A percentile compares a stretch with the other conserved stretches of the same genome.
These are phyloP conservation scores for Lycium ferocissimum DNA, from an alignment of 257 asterid species.

Conservation along the genomic window DNA sequence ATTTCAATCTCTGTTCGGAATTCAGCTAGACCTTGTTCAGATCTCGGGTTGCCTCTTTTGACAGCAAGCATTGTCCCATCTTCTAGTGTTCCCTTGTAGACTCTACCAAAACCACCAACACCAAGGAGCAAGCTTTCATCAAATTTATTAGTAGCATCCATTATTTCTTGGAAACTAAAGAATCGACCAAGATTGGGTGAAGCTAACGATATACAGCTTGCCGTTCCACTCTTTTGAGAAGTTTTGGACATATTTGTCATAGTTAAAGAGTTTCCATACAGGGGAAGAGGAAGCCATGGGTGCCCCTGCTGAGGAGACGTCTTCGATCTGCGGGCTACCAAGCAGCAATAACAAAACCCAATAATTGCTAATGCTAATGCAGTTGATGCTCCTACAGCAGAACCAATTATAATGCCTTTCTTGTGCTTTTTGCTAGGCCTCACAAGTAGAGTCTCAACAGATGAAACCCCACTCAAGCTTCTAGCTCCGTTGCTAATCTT, in stretches of 20 bases:
- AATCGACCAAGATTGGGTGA: slow-evolving; percentile 68
- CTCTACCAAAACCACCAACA: slow-evolving; percentile 85
- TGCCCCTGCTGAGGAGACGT: slow-evolving; percentile 53
- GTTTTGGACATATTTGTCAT: slow-evolving; percentile 63
- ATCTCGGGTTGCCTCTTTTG: slow-evolving; percentile 79
- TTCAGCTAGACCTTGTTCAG: slow-evolving; percentile 83
- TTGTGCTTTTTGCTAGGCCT: slow-evolving; percentile 49
- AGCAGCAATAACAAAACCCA: slow-evolving; percentile 61
- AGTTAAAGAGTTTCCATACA: slow-evolving; percentile 69
- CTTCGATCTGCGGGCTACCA: slow-evolving; percentile 55
- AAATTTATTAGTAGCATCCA: slow-evolving; percentile 71
- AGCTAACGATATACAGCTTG: slow-evolving; percentile 67
- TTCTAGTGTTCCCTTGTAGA: slow-evolving; percentile 70
- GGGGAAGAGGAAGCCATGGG: slow-evolving; percentile 69
- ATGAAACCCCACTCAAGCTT: slow-evolving; percentile 62
- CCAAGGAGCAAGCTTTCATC: slow-evolving; percentile 74
- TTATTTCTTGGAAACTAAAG: slow-evolving; percentile 70
- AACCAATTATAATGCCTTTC: slow-evolving; percentile 45
- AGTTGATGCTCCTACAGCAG: slow-evolving; percentile 48
- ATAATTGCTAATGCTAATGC: slow-evolving; percentile 52
- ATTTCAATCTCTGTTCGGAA: slow-evolving; percentile 79
- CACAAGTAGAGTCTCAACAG: slow-evolving; percentile 58
- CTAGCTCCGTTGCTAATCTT: slow-evolving; percentile 71
- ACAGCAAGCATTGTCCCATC: slow-evolving; percentile 75
- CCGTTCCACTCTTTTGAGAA: slow-evolving; percentile 71